Evolutionary conservation across 257 asterid species (phyloP), one percentile per base, ranked within the genome.

Genomic region (Salvia hispanica): DNA sequence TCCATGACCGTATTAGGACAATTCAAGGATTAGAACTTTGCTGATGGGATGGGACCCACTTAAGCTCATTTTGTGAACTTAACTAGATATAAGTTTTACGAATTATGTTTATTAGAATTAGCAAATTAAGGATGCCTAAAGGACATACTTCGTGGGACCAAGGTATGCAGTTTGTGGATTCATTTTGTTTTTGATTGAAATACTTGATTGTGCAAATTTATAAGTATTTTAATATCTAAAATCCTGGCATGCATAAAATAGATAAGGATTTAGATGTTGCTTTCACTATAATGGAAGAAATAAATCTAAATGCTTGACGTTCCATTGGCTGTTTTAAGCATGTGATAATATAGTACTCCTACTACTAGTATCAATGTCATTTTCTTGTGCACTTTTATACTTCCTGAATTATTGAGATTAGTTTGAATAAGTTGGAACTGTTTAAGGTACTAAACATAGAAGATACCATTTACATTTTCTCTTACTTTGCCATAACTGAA

Each of bases 111-210:
- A 14, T 7, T 15, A 37, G 47, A 40, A 37, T 58, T 36, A 58
- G 34, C 46, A 14, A 21, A 58, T 3, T 13, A 58, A n/a, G 43
- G 21, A 31, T 56, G 18, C 21, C 43, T 55, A 4, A 10, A 12
- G 31, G 40, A 28, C 18, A 1, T 28, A 55, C 40, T 11, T 28
- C 21, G 16, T 2, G 18, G 6, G 40, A 11, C 33, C 58, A 52
- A 52, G 58, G 34, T 55, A 31, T 28, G 52, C 33, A 60, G 52
- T 39, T 60, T 47, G 45, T n/a, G 70, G 47, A 16, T 64, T 9
- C 39, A 9, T 15, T 60, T 40, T 34, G n/a, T 50, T 34, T 34
- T 34, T 47, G 21, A 59, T 34, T 33, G 60, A 3, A 47, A 14
- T 0, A 9, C 14, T 33, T 9, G 13, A 31, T 57, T 39, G 1